phyloP scores from a whole-genome alignment of 352 stramenopile genomes.

The Phytophthora podocarpi region DNA sequence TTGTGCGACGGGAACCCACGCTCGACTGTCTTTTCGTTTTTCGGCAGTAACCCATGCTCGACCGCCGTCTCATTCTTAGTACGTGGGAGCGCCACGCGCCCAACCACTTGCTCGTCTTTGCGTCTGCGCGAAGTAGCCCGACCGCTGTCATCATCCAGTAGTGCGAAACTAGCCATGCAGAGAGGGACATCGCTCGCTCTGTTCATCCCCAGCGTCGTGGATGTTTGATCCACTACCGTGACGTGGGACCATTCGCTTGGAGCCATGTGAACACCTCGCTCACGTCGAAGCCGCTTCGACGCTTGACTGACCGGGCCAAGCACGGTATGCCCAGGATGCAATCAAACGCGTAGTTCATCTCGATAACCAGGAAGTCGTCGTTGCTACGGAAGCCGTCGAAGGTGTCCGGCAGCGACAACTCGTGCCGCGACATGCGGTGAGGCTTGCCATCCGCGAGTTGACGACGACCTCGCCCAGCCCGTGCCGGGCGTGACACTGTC shows the following conservation, averaged over 20 bases:
- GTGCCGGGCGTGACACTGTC: too few species aligned
- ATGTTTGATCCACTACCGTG: not conserved
- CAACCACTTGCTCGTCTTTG: too few species aligned
- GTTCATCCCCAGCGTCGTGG: slow-evolving; percentile 1
- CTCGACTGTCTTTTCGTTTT: not conserved
- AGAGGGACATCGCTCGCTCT: slow-evolving; percentile 22
- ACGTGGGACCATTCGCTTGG: slow-evolving; percentile 11
- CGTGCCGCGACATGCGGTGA: not conserved
- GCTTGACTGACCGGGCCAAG: slow-evolving; percentile 15
- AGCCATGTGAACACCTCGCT: slow-evolving; percentile 26
- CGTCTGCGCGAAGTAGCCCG: not conserved
- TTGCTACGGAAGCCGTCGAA: not conserved
- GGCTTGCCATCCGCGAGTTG: slow-evolving; percentile 13
- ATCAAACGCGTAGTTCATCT: slow-evolving; percentile 34
- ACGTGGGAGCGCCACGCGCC: not conserved
- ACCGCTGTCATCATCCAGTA: not conserved
- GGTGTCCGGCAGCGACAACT: not conserved
- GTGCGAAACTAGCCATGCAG: not conserved
- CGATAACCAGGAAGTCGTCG: slow-evolving; percentile 28
- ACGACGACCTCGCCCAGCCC: too few species aligned
- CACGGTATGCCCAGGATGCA: slow-evolving; percentile 33
- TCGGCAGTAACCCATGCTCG: not conserved
- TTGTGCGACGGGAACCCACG: not conserved
- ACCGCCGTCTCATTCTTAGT: not conserved
- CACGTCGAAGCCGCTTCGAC: slow-evolving; percentile 7